A percentile compares a stretch with the other conserved stretches of the same genome.
Conservation (phyloP, 148 eudicot species). For the Suaeda aralocaspica region DNA sequence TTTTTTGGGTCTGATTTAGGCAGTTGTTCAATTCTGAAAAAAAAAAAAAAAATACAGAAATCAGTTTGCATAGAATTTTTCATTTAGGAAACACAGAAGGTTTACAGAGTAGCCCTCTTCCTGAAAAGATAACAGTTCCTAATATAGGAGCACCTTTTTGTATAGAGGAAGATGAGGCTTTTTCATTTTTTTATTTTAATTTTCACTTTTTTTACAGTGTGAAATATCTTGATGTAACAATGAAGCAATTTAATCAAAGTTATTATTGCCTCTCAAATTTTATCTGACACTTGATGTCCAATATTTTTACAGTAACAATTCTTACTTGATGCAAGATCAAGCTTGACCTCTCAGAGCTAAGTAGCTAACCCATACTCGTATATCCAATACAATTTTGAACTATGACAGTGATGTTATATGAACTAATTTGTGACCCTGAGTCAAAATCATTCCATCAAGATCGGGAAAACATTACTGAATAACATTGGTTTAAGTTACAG, state of each 20-base stretch:
- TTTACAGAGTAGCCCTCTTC: conserved; percentile 70
- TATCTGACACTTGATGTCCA: background rate
- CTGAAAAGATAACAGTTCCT: conserved; percentile 34
- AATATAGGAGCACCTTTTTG: conserved; percentile 47
- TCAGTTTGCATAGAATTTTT: conserved; percentile 25
- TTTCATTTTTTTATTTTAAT: conserved; percentile 23
- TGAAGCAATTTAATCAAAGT: background rate
- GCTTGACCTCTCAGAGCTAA: too few species aligned
- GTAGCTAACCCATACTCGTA: too few species aligned
- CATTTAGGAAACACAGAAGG: conserved; percentile 20
- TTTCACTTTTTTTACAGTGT: conserved; percentile 12
- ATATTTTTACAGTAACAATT: background rate
- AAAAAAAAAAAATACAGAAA: conserved; percentile 15
- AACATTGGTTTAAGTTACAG: too few species aligned
- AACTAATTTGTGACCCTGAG: too few species aligned
- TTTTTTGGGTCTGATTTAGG: conserved; percentile 23
- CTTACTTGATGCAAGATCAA: background rate
- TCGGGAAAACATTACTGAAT: too few species aligned
- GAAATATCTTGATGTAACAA: conserved; percentile 25
- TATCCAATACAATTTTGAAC: too few species aligned
- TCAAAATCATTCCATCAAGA: too few species aligned
- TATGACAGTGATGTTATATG: too few species aligned
- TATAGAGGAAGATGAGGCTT: conserved; percentile 87
- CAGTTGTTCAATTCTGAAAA: conserved; percentile 10
- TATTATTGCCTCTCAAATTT: conserved; percentile 1